Evolutionary conservation across 352 stramenopile genomes (phyloP), one percentile per base, ranked within the genome.

Genomic region (Phytopythium mirpurense): DNA sequence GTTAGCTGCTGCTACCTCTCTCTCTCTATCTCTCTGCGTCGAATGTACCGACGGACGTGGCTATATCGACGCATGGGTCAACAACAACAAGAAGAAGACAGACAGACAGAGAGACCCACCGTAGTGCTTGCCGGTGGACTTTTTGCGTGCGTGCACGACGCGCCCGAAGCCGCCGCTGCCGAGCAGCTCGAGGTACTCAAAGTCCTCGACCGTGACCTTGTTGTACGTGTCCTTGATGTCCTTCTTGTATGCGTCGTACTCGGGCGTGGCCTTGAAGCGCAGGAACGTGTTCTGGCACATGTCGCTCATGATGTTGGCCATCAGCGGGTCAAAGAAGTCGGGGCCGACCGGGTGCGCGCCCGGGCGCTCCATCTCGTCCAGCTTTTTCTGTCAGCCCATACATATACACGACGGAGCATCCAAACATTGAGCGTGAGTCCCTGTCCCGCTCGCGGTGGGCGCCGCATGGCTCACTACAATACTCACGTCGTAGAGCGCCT

Each of bases 121-220:
- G 40, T 96, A 95, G 57, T 96, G 89, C 56, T 91, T 94, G 56
- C 81, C 81, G 0, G 88, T 97, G 3, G 74, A 93, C 56, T 92
- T 95, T 57, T 96, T 96, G 29, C 78, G 68, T 12, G 88, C 87
- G 55, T 96, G 88, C 16, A 96, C 81, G 12, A 96, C 89, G 16
- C 88, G 86, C 14, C 86, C 89, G 62, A 96, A 97, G 7, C 89
- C 89, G n/a, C 89, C 89, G 57, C 90, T 93, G 14, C 89, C 89
- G 19, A 96, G 76, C 19, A 90, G 60, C 57, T 93, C 83, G 34
- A 93, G 59, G 45, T 89, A 90, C 65, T 93, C 82, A 48, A 91
- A 93, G 48, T 89, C 78, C 49, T 88, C 78, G 40, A 87, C 80
- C 10, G 81, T 91, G 54, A 88, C 80, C 56, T 88, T 90, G 63